Percentiles rank a stretch among this genome's conserved stretches.
These are phyloP conservation scores for Schwanniomyces sp. DNA, from an alignment of 805 yeast species.

Conservation along the genomic window DNA sequence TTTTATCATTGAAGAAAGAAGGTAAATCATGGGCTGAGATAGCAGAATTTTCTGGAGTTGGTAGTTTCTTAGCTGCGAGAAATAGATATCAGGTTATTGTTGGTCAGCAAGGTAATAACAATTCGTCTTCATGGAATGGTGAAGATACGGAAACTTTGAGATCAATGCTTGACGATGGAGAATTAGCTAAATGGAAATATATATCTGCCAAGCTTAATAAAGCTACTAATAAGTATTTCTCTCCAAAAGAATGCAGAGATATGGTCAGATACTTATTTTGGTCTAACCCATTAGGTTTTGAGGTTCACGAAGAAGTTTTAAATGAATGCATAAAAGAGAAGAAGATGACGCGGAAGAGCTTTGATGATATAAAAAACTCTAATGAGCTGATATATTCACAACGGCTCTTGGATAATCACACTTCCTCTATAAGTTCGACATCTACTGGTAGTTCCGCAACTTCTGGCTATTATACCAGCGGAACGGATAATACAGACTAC, in stretches of 20 bases:
- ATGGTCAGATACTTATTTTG: slow-evolving; percentile 53
- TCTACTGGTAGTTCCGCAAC: not conserved
- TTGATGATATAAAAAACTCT: slow-evolving; percentile 12
- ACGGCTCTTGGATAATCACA: slow-evolving; percentile 4
- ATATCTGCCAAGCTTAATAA: slow-evolving; percentile 63
- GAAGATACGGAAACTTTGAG: slow-evolving; percentile 55
- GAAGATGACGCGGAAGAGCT: slow-evolving; percentile 32
- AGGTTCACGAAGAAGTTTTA: slow-evolving; percentile 49
- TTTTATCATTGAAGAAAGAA: slow-evolving; percentile 56
- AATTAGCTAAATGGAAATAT: slow-evolving; percentile 66
- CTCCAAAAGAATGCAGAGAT: slow-evolving; percentile 56
- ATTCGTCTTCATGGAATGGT: slow-evolving; percentile 59
- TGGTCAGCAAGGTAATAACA: slow-evolving; percentile 78
- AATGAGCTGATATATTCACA: slow-evolving; percentile 10
- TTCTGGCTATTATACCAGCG: not conserved
- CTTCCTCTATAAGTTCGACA: not conserved
- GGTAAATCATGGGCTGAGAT: slow-evolving; percentile 76
- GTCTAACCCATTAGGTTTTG: slow-evolving; percentile 56
- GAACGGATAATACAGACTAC: not conserved
- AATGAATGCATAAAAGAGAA: slow-evolving; percentile 38
- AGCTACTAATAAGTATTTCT: slow-evolving; percentile 49
- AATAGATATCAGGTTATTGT: slow-evolving; percentile 77
- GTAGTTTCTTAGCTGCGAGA: slow-evolving; percentile 69
- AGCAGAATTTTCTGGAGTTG: slow-evolving; percentile 63
- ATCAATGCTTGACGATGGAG: slow-evolving; percentile 63